Percentiles rank a stretch among this genome's conserved stretches.
Conservation (phyloP, 441 rosid genomes). For the Melastoma candidum region DNA sequence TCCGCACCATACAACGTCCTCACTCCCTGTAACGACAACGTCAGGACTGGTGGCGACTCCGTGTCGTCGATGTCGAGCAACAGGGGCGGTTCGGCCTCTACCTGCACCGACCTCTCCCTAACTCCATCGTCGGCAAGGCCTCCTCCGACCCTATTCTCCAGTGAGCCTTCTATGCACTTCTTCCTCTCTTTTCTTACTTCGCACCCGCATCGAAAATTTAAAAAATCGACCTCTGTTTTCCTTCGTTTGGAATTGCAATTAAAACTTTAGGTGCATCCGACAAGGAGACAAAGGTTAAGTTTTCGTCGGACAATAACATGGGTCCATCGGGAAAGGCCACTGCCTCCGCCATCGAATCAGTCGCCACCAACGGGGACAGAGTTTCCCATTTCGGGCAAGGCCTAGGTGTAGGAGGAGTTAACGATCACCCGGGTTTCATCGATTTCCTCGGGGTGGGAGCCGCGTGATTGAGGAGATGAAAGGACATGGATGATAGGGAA, state of each 20-base stretch:
- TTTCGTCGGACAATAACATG: too few species aligned
- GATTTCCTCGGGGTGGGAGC: constrained; percentile 73
- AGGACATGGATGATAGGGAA: too few species aligned
- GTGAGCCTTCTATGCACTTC: constrained; percentile 8
- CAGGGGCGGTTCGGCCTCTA: constrained; percentile 36
- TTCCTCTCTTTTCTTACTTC: too few species aligned
- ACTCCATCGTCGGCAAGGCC: constrained; percentile 37
- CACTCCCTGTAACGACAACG: constrained; percentile 8
- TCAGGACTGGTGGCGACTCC: constrained; percentile 31
- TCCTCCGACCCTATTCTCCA: constrained; percentile 16
- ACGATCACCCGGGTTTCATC: constrained; percentile 26
- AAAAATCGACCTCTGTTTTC: too few species aligned
- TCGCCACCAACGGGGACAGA: constrained; percentile 24
- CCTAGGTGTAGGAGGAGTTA: constrained; percentile 14
- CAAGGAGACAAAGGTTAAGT: too few species aligned
- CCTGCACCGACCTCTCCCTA: constrained; percentile 52
- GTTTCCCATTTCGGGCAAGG: constrained; percentile 19
- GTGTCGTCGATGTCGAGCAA: constrained; percentile 33
- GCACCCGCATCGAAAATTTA: too few species aligned
- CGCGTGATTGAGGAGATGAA: constrained; percentile 1
- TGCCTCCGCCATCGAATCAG: constrained; percentile 38
- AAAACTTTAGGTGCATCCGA: too few species aligned
- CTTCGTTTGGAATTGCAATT: too few species aligned
- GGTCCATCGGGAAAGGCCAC: constrained; percentile 18
- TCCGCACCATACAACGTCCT: constrained; percentile 15